Conservation (phyloP, 2,329 filamentous ascomycete species). For the Verticillium longisporum region DNA sequence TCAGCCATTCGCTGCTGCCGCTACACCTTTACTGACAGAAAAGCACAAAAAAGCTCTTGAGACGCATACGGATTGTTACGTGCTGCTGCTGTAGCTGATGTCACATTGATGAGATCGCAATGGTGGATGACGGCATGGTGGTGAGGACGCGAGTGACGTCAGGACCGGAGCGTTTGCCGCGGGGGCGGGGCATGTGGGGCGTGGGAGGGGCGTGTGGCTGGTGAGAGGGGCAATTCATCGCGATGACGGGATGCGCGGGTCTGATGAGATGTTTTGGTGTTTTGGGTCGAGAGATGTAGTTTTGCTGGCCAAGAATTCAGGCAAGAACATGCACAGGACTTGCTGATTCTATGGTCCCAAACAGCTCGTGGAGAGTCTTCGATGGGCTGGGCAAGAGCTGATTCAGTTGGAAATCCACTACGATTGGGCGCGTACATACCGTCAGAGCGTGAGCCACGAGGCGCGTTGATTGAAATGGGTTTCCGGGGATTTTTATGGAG, state of each 20-base stretch:
- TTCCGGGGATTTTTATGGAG: too few relatives aligned
- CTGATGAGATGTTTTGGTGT: not conserved
- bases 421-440: too few relatives aligned
- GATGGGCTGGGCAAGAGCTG: too few relatives aligned
- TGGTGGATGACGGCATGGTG: not conserved
- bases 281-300: not conserved
- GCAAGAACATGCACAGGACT: too few relatives aligned
- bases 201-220: not conserved
- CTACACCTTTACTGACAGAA: not conserved
- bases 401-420: too few relatives aligned
- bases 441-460: too few relatives aligned
- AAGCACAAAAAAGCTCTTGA: not conserved
- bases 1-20: not conserved
- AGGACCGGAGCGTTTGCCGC: not conserved
- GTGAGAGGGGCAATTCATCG: not conserved
- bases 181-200: not conserved
- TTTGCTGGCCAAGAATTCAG: too few relatives aligned
- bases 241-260: not conserved
- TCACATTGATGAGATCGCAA: not conserved
- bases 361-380: too few relatives aligned
- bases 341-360: not conserved
- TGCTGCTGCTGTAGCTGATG: not conserved
- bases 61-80: not conserved
- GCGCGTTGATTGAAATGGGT: too few relatives aligned
- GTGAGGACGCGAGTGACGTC: not conserved